phyloP scores from a whole-genome alignment of 768 basidiomycete genomes.

The Chalciporus pseudorubinellus region DNA sequence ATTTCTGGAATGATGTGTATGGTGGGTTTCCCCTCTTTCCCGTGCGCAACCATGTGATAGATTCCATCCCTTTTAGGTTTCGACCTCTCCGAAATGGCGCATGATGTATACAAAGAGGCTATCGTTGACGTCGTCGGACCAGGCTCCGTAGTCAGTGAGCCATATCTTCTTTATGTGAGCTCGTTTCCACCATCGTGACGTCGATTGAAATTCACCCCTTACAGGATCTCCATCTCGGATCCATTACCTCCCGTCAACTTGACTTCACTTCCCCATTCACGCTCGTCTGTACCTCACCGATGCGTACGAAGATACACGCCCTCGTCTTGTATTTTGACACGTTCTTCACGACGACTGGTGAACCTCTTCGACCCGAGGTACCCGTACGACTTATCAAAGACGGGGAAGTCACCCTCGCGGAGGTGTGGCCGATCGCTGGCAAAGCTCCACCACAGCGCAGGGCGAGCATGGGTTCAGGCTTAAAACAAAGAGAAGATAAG shows the following conservation, averaged over 20 bases:
- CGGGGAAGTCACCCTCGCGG: slow-evolving; percentile 61
- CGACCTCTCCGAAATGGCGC: slow-evolving; percentile 80
- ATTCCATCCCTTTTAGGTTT: slow-evolving; percentile 58
- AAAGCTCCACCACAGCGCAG: slow-evolving; percentile 59
- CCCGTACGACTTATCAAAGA: slow-evolving; percentile 57
- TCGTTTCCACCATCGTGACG: background rate
- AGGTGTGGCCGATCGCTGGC: slow-evolving; percentile 77
- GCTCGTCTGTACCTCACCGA: slow-evolving; percentile 58
- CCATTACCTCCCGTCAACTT: slow-evolving; percentile 65
- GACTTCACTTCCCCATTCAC: slow-evolving; percentile 78
- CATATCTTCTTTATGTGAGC: slow-evolving; percentile 65
- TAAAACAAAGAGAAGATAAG: slow-evolving; percentile 40
- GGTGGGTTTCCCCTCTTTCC: slow-evolving; percentile 46
- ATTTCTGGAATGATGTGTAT: slow-evolving; percentile 90
- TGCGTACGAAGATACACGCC: slow-evolving; percentile 65
- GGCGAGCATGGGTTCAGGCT: slow-evolving; percentile 47
- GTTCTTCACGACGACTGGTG: slow-evolving; percentile 72
- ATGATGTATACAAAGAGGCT: slow-evolving; percentile 74
- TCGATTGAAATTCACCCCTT: background rate
- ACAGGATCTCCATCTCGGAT: slow-evolving; percentile 74
- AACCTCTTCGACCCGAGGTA: slow-evolving; percentile 49
- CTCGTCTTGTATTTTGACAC: slow-evolving; percentile 95
- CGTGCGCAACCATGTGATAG: background rate
- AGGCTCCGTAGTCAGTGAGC: slow-evolving; percentile 60
- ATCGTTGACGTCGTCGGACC: slow-evolving; percentile 76